phyloP scores from a whole-genome alignment of 2,329 filamentous ascomycete species.

The Sclerotiophoma versabilis region DNA sequence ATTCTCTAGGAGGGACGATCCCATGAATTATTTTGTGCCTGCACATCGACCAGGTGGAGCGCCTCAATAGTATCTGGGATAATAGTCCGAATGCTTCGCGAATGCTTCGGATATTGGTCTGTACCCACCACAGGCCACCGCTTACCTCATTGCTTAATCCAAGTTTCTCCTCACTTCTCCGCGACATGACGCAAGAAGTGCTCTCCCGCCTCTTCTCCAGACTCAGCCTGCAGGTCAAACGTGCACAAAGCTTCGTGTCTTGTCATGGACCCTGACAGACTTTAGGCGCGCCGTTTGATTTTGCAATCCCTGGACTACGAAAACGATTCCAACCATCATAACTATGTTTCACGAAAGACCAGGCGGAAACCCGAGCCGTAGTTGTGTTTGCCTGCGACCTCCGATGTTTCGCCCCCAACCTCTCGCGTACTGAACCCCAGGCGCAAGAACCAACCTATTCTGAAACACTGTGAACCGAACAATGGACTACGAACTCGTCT shows the following conservation, averaged over 20 bases:
- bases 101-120: constrained; percentile 21
- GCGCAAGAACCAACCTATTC: constrained; percentile 1
- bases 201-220: constrained; percentile 19
- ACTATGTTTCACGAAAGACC: constrained; percentile 8
- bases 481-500: not conserved
- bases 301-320: constrained; percentile 4
- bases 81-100: constrained; percentile 16
- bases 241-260: constrained; percentile 17
- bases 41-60: constrained; percentile 20
- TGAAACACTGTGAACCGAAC: constrained; percentile 14
- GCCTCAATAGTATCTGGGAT: constrained; percentile 10
- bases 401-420: constrained; percentile 18
- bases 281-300: constrained; percentile 8
- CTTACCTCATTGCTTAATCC: constrained; percentile 17
- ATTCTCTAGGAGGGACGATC: not conserved
- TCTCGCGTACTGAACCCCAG: constrained; percentile 13
- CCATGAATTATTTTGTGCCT: constrained; percentile 19
- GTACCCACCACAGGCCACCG: constrained; percentile 18
- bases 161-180: constrained; percentile 17
- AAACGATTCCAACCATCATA: constrained; percentile 4
- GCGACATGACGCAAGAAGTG: constrained; percentile 12
- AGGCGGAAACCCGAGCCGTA: constrained; percentile 1
- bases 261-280: constrained; percentile 13
- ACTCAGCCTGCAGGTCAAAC: constrained; percentile 3
- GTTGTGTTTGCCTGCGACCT: constrained; percentile 9